These are phyloP conservation scores for Amaranthus cruentus DNA, from an alignment of 148 eudicot genomes.

Conservation along the genomic window DNA sequence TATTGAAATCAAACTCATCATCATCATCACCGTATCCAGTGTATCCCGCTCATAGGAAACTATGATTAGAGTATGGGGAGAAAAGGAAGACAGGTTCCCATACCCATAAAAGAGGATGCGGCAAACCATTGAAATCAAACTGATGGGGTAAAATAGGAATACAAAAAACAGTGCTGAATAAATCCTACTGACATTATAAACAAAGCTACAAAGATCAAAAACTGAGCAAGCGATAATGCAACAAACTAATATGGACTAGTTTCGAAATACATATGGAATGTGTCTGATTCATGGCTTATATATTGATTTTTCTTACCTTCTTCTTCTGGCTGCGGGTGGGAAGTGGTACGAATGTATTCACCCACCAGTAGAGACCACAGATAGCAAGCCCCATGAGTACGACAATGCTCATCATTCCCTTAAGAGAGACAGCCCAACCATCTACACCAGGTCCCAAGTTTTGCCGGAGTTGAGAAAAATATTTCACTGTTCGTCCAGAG, in stretches of 20 bases:
- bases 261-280: background rate
- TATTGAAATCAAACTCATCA: too few species aligned
- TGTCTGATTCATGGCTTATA: background rate
- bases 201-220: too few species aligned
- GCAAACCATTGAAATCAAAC: too few species aligned
- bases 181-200: background rate
- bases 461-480: slow-evolving; percentile 81
- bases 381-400: slow-evolving; percentile 81
- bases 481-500: slow-evolving; percentile 95
- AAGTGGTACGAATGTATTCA: slow-evolving; percentile 68
- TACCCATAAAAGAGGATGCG: too few species aligned
- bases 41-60: too few species aligned
- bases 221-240: background rate
- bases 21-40: too few species aligned
- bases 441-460: slow-evolving; percentile 90
- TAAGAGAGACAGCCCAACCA: slow-evolving; percentile 96
- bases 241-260: background rate
- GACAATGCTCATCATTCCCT: slow-evolving; percentile 97
- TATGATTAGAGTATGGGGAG: too few species aligned
- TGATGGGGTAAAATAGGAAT: background rate
- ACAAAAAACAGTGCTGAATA: background rate
- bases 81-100: too few species aligned
- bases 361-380: slow-evolving; percentile 95
- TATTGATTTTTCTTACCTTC: slow-evolving; percentile 40
- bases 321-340: slow-evolving; percentile 91